phyloP scores from a whole-genome alignment of 441 rosid species.

The Adansonia madagascariensis region DNA sequence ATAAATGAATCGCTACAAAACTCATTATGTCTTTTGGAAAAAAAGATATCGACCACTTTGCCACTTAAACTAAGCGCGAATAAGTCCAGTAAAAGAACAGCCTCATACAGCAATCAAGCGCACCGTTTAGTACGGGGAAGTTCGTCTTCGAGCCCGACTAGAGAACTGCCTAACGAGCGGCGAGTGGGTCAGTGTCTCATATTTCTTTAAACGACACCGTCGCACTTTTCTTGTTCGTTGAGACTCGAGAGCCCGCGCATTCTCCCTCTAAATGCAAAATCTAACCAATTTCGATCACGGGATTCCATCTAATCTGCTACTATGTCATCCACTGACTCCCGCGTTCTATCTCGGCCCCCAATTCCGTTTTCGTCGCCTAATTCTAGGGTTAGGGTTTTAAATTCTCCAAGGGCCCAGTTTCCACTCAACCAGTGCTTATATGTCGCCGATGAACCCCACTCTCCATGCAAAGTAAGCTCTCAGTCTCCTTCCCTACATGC shows the following conservation, averaged over 20 bases:
- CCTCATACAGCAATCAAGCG: too few species aligned
- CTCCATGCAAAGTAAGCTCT: neutral
- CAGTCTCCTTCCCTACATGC: neutral
- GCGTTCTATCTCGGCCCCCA: neutral
- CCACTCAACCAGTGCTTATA: slow-evolving; percentile 8
- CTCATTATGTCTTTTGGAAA: too few species aligned
- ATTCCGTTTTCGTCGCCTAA: too few species aligned
- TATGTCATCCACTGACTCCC: neutral
- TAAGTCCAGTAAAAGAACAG: too few species aligned
- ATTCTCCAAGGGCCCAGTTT: slow-evolving; percentile 7
- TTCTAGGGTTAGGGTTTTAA: neutral
- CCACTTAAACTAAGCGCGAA: too few species aligned
- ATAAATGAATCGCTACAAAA: too few species aligned
- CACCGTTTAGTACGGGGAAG: too few species aligned
- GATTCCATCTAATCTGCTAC: neutral
- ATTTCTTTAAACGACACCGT: neutral
- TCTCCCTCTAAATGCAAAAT: neutral
- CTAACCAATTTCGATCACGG: neutral
- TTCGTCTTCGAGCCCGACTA: neutral
- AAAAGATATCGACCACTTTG: too few species aligned
- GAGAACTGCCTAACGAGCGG: neutral
- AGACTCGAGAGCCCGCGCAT: neutral
- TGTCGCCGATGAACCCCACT: neutral
- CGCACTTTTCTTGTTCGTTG: neutral
- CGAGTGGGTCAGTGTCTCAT: neutral